Base-by-base conservation (phyloP, 1,139 yeast species). In the Scheffersomyces illinoinensis region DNA sequence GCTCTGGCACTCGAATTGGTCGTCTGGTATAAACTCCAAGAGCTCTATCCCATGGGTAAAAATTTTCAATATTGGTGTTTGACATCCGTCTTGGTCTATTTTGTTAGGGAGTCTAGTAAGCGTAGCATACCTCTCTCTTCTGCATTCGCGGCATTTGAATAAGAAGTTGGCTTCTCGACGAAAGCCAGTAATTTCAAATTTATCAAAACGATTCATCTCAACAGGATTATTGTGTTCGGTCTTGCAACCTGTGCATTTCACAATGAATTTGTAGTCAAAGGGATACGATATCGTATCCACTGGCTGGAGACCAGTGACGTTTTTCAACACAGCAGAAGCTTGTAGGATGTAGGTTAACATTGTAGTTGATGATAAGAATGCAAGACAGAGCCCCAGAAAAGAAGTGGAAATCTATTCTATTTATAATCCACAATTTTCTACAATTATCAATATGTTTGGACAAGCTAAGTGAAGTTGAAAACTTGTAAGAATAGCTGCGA, bases 21-120 rank as follows among this genome's bases (percentile, higher is more conserved):
- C 70, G 52, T 64, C 66, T 1, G 71, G 65, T 14, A 63, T 54
- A 47, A 67, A 68, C 8, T 60, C 59, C 18, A 58, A 55, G 52
- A 67, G 61, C 14, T 67, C 71, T 6, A 64, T 54, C 1, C 71
- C 71, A 6, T 65, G 59, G 21, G 69, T 66, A 33, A 62, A 64
- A 17, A 68, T 64, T 52, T 61, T 62, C 21, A 67, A 56, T 5
- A 67, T 52, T 6, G 57, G 60, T 21, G 60, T 62, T 61, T 60
- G 59, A 14, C 55, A 50, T 2, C 54, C 57, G 33, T 54, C 57
- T 14, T 53, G 57, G 5, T 61, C 66, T n/a, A 58, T 54, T 17
- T 58, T 52, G 24, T 60, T 58, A 5, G 58, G 55, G 17, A 61
- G 57, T 17, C 66, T 52, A 24, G 43, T 51, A 17, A 68, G 57